Evolutionary conservation across 2,329 filamentous ascomycete species (phyloP), one percentile per base, ranked within the genome.

Genomic region (Botrytis medusae): DNA sequence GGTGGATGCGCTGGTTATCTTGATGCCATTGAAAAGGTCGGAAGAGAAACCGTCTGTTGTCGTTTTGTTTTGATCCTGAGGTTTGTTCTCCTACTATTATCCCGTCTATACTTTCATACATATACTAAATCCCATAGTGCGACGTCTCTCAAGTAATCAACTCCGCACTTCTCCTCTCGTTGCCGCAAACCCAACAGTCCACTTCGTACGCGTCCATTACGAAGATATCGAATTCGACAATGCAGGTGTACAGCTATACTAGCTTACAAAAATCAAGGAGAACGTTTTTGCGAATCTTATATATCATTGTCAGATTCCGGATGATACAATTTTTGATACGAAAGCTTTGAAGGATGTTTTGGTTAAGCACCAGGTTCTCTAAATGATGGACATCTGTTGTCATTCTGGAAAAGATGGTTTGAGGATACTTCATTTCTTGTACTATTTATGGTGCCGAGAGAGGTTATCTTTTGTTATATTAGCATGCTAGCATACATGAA

Each of bases 181-280:
- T 60, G 85, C 87, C 75, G 86, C 88, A 74, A 86, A 97, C 80
- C 86, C 89, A 34, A 88, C 90, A 16, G 88, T 93, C 48, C 93
- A 93, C 80, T 98, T 99, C 81, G 88, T 98, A 84, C 97, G 95
- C 84, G 88, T 98, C 65, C 91, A 97, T 83, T 93, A 94, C 81
- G 91, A 93, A 75, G 95, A 97, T 74, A 97, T 97, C 54, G 95
- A 98, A 82, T 97, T 98, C 86, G 94, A 98, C 81, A 90, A 92
- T 74, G 92, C 94, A 46, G 91, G 92, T 63, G 92, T 97, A 2
- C 96, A 0, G 94, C 96, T 6, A 86, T 98, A 54, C 86, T 98
- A 67, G 95, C 93, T 18, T 99, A 99, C 85, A 91, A 91, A 74
- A 93, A 91, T 79, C 89, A 91, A 80, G 95, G 94, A 71, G 95